phyloP scores from a whole-genome alignment of 345 rosid genomes.

The Bruguiera gymnorhiza region DNA sequence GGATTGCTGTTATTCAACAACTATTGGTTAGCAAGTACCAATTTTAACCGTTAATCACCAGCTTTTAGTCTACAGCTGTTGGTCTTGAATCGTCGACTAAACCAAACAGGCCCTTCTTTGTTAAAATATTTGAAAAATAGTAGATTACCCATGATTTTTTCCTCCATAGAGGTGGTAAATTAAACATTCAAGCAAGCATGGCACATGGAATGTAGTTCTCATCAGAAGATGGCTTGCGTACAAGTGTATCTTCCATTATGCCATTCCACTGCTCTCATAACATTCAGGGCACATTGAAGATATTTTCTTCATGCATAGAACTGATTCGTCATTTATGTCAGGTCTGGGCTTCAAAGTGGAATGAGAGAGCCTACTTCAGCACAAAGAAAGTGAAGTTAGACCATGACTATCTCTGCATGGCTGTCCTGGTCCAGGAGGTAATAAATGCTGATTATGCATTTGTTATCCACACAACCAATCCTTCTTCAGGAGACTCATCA shows the following conservation, averaged over 20 bases:
- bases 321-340: constrained; percentile 23
- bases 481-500: constrained; percentile 82
- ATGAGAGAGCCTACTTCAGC: constrained; percentile 98
- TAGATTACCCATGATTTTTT: no score
- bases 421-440: constrained; percentile 95
- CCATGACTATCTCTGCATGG: constrained; percentile 96
- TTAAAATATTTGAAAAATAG: no score
- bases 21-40: no score
- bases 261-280: not conserved
- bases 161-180: not conserved
- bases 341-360: constrained; percentile 99
- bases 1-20: no score
- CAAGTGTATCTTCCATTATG: not conserved
- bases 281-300: not conserved
- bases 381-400: constrained; percentile 79
- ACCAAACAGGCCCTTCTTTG: no score
- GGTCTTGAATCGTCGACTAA: no score
- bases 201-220: not conserved
- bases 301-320: constrained; percentile 10
- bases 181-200: not conserved
- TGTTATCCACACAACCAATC: constrained; percentile 97
- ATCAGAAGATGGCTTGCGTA: not conserved
- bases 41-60: no score
- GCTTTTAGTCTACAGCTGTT: no score
- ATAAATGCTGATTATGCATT: constrained; percentile 95